A percentile compares a stretch with the other conserved stretches of the same genome.
Conservation (phyloP, 345 rosid genomes). For the Brassica rapa region DNA sequence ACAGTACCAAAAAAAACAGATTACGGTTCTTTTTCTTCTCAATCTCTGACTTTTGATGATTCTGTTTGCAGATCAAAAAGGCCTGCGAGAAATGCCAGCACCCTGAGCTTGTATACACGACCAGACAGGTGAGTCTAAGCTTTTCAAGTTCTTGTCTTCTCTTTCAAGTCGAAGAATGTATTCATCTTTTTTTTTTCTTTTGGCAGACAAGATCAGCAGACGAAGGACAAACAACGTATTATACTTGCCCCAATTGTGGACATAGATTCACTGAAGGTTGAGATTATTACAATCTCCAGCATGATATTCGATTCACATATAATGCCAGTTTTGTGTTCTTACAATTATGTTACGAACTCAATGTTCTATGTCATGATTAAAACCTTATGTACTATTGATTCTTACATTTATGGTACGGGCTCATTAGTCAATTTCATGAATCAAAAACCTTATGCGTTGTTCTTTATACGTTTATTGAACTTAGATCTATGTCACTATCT, state of each 20-base stretch:
- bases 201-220: slow-evolving; percentile 40
- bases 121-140: slow-evolving; percentile 33
- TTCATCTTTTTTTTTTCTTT: neutral
- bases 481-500: neutral
- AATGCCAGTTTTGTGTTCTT: slow-evolving; percentile 15
- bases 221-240: slow-evolving; percentile 39
- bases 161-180: neutral
- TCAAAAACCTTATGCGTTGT: neutral
- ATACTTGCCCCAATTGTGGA: slow-evolving; percentile 39
- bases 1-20: neutral
- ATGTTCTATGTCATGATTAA: neutral
- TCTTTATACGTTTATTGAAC: neutral
- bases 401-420: neutral
- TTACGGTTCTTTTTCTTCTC: neutral
- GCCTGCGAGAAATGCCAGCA: slow-evolving; percentile 43
- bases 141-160: slow-evolving; percentile 5
- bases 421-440: slow-evolving; percentile 1
- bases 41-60: neutral
- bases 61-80: slow-evolving; percentile 37
- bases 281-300: neutral
- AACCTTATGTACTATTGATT: neutral
- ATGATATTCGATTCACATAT: neutral
- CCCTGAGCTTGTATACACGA: slow-evolving; percentile 43
- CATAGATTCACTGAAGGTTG: slow-evolving; percentile 43
- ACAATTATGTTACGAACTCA: neutral